Evolutionary conservation across 768 basidiomycete species (phyloP), one percentile per base, ranked within the genome.

Genomic region (Pisolithus marmoratus): DNA sequence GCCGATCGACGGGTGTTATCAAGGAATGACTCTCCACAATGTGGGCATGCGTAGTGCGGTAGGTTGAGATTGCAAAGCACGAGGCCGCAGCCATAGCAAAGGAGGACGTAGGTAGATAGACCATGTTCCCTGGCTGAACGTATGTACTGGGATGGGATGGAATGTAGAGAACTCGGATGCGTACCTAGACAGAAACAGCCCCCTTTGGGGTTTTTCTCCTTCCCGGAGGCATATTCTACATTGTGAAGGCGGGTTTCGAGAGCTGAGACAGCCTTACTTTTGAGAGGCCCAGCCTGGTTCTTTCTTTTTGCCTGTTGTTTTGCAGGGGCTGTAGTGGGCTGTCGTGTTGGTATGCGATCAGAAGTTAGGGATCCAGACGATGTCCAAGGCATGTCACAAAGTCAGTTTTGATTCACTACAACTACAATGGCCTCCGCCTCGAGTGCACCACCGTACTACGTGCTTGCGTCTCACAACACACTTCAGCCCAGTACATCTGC

Each of bases 121-220:
- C 65, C 51, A 51, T 88, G 85, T 20, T 70, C 66, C 44, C 81
- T 71, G 2, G 84, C 85, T 86, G 57, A 23, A 40, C 26, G 8
- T 51, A 29, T 40, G 45, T 29, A 27, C 1, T 9, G 38, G 37
- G 40, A 31, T 17, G 45, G 31, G 31, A 20, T 34, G 29, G n/a
- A 17, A 45, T 4, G 19, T 7, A 14, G n/a, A 15, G 46, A 3
- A 8, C 15, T n/a, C n/a, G 36, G 17, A 48, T 27, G 19, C 0
- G 58, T 48, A 81, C 85, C 83, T 70, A 81, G 79, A 58, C 85
- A 88, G 60, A 84, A 87, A 59, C 85, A 88, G 0, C 85, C 84
- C 4, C 81, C 80, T 38, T 76, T 78, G 0, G 81, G 77, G 64
- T 87, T 83, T 51, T 67, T 78, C 38, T 67, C 62, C 0, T 49